phyloP scores from a whole-genome alignment of 768 basidiomycete genomes.

The Daedaleopsis sinensis region DNA sequence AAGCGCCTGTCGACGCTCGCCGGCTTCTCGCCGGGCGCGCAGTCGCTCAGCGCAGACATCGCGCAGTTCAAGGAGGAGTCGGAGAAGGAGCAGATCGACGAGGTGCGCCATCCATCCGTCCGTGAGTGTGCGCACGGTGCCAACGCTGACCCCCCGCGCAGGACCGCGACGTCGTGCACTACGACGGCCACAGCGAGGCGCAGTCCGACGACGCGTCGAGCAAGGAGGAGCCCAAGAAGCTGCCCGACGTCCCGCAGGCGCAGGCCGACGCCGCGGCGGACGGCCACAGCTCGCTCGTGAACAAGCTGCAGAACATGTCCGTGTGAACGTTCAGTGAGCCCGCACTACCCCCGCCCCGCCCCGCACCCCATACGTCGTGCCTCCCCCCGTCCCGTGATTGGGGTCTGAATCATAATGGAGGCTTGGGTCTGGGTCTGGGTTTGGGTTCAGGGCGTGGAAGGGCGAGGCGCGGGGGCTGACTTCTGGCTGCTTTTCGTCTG shows the following conservation, averaged over 20 bases:
- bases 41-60: constrained; percentile 60
- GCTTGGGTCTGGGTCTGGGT: too few species aligned
- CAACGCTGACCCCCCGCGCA: neutral
- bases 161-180: constrained; percentile 22
- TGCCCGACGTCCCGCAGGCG: constrained; percentile 8
- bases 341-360: neutral
- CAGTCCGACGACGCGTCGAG: constrained; percentile 11
- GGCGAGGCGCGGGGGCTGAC: too few species aligned
- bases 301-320: neutral
- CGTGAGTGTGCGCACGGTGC: neutral
- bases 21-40: constrained; percentile 43
- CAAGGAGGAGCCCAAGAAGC: constrained; percentile 18
- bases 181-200: constrained; percentile 10
- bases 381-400: too few species aligned
- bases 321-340: neutral
- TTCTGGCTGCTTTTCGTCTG: too few species aligned
- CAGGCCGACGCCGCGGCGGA: too few species aligned
- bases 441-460: too few species aligned
- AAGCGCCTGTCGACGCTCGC: constrained; percentile 73
- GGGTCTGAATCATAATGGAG: too few species aligned
- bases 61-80: constrained; percentile 80
- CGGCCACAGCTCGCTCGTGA: neutral
- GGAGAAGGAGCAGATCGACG: constrained; percentile 80
- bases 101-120: constrained; percentile 37
- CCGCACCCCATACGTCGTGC: neutral